Conservation (phyloP, 257 asterid genomes). For the Nicotiana sylvestris region DNA sequence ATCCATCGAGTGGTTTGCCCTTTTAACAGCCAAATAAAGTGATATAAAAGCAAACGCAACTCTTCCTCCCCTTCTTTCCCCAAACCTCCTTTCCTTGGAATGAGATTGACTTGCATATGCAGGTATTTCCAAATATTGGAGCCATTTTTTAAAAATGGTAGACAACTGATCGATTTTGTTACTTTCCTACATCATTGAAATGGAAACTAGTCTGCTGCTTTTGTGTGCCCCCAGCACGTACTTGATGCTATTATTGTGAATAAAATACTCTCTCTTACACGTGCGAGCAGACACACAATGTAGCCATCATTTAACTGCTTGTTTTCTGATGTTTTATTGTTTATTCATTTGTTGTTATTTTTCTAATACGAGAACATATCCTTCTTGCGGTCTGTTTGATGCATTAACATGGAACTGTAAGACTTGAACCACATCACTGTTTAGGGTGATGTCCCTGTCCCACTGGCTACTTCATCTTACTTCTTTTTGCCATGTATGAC, state of each 20-base stretch:
- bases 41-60: not conserved
- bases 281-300: not conserved
- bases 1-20: not conserved
- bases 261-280: not conserved
- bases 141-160: not conserved
- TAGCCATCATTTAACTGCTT: not conserved
- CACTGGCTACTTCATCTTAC: not conserved
- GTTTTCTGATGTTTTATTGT: not conserved
- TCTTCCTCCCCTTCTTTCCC: not conserved
- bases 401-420: not conserved
- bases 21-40: not conserved
- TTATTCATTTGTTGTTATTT: not conserved
- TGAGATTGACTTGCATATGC: not conserved
- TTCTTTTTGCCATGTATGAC: conserved; percentile 23
- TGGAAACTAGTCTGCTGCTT: not conserved
- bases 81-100: not conserved
- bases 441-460: not conserved
- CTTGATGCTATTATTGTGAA: not conserved
- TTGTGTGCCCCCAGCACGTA: not conserved
- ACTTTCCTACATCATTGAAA: not conserved
- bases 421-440: conserved; percentile 5
- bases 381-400: not conserved
- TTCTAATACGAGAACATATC: not conserved
- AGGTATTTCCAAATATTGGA: not conserved
- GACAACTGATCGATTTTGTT: not conserved